Conservation (phyloP, 352 stramenopile genomes). For the Globisporangium takayamanum region DNA sequence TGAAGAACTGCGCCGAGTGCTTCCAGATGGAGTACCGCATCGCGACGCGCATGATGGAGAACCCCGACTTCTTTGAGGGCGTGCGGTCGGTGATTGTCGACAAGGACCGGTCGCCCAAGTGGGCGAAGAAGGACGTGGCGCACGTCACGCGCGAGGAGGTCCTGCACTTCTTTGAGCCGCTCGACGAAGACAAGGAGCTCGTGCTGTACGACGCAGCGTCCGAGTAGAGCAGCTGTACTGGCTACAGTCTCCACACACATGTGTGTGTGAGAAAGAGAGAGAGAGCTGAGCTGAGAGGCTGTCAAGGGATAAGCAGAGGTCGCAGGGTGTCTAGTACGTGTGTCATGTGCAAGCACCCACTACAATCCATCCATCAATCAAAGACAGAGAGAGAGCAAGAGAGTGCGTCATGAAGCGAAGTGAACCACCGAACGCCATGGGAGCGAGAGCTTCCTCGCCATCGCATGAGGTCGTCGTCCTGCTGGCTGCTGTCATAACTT, state of each 20-base stretch:
- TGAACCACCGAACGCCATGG: no score
- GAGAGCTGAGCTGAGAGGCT: neutral
- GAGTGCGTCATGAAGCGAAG: no score
- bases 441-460: no score
- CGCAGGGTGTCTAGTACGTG: no score
- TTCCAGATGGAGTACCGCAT: conserved; percentile 94
- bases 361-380: no score
- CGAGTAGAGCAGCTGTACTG: conserved; percentile 12
- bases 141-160: conserved; percentile 68
- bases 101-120: conserved; percentile 93
- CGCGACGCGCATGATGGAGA: conserved; percentile 80
- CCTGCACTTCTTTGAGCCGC: conserved; percentile 71
- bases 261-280: neutral
- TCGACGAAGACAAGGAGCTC: conserved; percentile 69
- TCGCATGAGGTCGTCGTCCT: no score
- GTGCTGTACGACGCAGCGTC: conserved; percentile 47
- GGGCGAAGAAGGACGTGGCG: conserved; percentile 59
- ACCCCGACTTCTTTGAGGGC: conserved; percentile 95
- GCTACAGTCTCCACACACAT: no score
- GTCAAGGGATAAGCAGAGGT: no score
- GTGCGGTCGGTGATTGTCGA: conserved; percentile 95
- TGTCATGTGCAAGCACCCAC: no score
- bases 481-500: no score
- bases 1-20: conserved; percentile 83
- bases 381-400: no score